Conservation (phyloP, 1,284 basidiomycete genomes). For the Xerocomus minutiporus region DNA sequence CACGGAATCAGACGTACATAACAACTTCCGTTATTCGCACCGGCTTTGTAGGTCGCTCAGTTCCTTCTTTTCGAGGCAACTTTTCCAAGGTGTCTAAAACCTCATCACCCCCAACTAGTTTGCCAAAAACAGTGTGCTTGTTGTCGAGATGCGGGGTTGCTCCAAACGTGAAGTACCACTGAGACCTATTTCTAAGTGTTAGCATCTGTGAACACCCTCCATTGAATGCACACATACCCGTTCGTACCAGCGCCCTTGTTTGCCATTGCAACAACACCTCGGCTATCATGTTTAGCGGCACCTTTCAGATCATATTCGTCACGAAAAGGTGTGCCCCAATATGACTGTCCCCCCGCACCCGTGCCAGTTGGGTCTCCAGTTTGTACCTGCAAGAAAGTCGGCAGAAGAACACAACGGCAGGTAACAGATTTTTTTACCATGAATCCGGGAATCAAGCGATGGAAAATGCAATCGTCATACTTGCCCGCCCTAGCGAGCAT, state of each 20-base stretch:
- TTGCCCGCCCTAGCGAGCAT: conserved; percentile 86
- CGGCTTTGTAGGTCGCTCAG: conserved; percentile 81
- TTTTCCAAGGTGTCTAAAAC: conserved; percentile 83
- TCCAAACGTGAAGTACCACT: conserved; percentile 89
- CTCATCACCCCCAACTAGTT: conserved; percentile 91
- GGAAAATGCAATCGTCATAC: conserved; percentile 88
- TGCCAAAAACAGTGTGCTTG: conserved; percentile 96
- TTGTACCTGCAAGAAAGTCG: conserved; percentile 59
- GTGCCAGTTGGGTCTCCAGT: conserved; percentile 97
- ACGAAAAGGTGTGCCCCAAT: conserved; percentile 93
- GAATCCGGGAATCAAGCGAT: conserved; percentile 93
- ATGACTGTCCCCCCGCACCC: conserved; percentile 88
- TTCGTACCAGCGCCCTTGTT: conserved; percentile 87
- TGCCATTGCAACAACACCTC: conserved; percentile 86
- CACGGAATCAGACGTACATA: conserved; percentile 49
- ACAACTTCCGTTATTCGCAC: conserved; percentile 75
- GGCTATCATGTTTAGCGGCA: conserved; percentile 78
- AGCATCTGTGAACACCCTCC: background rate
- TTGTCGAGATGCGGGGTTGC: conserved; percentile 75
- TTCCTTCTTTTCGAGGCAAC: conserved; percentile 75
- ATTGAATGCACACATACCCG: conserved; percentile 44
- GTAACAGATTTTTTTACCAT: conserved; percentile 59
- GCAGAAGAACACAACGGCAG: background rate
- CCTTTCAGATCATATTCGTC: conserved; percentile 87
- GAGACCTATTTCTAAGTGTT: conserved; percentile 52